Base-by-base conservation (phyloP, 192 early-diverging fungal species). In the Coemansia furcata region DNA sequence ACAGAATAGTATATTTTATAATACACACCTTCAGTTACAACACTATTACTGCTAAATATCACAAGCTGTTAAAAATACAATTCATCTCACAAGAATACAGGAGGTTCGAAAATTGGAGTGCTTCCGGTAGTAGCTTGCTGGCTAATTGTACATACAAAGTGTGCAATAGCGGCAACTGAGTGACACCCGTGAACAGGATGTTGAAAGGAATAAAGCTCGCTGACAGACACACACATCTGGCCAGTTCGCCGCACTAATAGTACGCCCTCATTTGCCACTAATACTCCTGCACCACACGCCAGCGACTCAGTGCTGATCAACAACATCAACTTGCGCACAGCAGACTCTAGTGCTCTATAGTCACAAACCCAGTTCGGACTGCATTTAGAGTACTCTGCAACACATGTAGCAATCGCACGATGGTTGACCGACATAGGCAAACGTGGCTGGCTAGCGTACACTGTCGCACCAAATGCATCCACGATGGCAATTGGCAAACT, bases 241-340 rank as follows among this genome's bases (percentile, higher is more conserved):
- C 49, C 35, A 39, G 54, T 57, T 12, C 68, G 36, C 8, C 61
- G 46, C 50, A 69, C 68, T 42, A 69, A n/a, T 9, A 69, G 49
- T 4, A 69, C 29, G 4, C 68, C 61, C 6, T 55, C 52, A 2
- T 52, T 32, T 33, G 61, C 40, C 23, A 57, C 52, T 15, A 69
- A 23, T 14, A 63, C 30, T 30, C 68, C 68, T 3, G 68, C 60
- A 11, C 62, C 62, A 33, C 68, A 55, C 2, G 68, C 68, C 14
- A 40, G 29, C 1, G 60, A 19, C 47, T 69, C 68, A 6, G 68
- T 69, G 52, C 68, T 69, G 50, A 69, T 63, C 35, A 69, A 29
- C 52, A 63, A 54, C 52, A 69, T 61, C 11, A 57, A 10, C 15
- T 52, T 61, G 30, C 50, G 46, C 19, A 69, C 52, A 6, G 68